Evolutionary conservation across 352 stramenopile species (phyloP).

Genomic region (Phytophthora litchii): DNA sequence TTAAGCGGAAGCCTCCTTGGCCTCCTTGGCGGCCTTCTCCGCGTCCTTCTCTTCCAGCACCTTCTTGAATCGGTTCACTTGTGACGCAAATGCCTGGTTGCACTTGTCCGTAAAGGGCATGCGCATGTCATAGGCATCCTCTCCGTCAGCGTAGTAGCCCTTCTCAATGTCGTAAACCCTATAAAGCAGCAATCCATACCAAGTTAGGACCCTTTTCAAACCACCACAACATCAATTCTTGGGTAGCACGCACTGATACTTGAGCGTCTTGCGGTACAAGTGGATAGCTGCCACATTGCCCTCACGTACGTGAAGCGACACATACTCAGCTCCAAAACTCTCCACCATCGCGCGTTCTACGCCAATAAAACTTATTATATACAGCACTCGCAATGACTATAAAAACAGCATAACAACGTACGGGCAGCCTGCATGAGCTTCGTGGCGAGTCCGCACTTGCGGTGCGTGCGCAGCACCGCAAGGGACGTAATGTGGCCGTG

Average conservation of each 20-base stretch:
- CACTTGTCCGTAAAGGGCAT: slow-evolving; percentile 94
- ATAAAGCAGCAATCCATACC: neutral
- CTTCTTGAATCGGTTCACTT: slow-evolving; percentile 87
- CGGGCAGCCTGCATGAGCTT: slow-evolving; percentile 97
- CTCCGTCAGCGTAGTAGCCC: slow-evolving; percentile 99
- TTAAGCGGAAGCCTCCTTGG: slow-evolving; percentile 30
- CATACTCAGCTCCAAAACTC: slow-evolving; percentile 98
- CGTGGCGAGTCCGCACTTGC: slow-evolving; percentile 97
- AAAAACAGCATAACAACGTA: slow-evolving; percentile 38
- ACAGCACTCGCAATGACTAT: neutral
- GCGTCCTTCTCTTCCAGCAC: slow-evolving; percentile 74
- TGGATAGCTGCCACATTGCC: slow-evolving; percentile 98
- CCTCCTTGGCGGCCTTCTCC: slow-evolving; percentile 32
- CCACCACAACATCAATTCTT: neutral
- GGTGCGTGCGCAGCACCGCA: slow-evolving; percentile 96
- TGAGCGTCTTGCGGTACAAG: slow-evolving; percentile 97
- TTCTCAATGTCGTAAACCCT: slow-evolving; percentile 98
- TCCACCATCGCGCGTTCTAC: slow-evolving; percentile 95
- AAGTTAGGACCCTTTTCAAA: slow-evolving; percentile 3
- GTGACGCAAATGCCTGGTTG: slow-evolving; percentile 83
- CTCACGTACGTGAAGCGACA: slow-evolving; percentile 99
- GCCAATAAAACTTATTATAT: neutral
- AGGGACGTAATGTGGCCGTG: slow-evolving; percentile 99
- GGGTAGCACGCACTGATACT: slow-evolving; percentile 91
- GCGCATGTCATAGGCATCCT: slow-evolving; percentile 99